Evolutionary conservation across 1,139 yeast genomes (phyloP), one percentile per base, ranked within the genome.

Genomic region (Hansenula sp.): DNA sequence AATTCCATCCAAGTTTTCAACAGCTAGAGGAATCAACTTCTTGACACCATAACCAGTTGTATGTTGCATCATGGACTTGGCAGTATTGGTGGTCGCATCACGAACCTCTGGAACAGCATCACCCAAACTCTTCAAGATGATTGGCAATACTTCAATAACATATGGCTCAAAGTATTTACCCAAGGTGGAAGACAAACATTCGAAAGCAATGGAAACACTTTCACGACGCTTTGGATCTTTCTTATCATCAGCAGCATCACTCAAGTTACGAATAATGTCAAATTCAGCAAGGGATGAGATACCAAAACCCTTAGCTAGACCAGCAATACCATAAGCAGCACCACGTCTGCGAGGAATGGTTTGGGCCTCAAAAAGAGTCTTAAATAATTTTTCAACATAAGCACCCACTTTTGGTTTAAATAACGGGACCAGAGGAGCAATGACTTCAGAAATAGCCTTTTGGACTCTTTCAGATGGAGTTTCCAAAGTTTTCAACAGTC

Each of bases 311-410:
- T 88, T 85, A 12, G 87, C 94, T 39, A 93, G 67, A 50, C 99
- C 99, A 10, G 98, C 87, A 54, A 93, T 76, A 65, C 98, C 99
- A 66, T 87, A 90, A 1, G 99, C 98, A 1, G 96, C 94, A 59
- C 99, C 99, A 54, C 93, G 78, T 61, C 96, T 79, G 15, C 75
- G 70, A 0, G 84, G 79, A 39, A 74, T 63, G 3, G 71, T 65
- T 18, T 71, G 68, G 9, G 75, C 73, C 25, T 68, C 67, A 55
- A 84, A 81, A 31, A 91, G 69, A 52, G 76, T 79, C 4, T 71
- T 75, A 57, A 87, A 75, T 43, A 90, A 67, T 5, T 59, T 53
- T 38, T 82, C 84, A 47, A 89, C 66, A 52, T 84, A 79, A 0
- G 66, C 63, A 34, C 73, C 72, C 32, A 83, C 72, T 29, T 71